Base-by-base conservation (phyloP, 176 grass and related monocot genomes). In the Oryza coarctata region DNA sequence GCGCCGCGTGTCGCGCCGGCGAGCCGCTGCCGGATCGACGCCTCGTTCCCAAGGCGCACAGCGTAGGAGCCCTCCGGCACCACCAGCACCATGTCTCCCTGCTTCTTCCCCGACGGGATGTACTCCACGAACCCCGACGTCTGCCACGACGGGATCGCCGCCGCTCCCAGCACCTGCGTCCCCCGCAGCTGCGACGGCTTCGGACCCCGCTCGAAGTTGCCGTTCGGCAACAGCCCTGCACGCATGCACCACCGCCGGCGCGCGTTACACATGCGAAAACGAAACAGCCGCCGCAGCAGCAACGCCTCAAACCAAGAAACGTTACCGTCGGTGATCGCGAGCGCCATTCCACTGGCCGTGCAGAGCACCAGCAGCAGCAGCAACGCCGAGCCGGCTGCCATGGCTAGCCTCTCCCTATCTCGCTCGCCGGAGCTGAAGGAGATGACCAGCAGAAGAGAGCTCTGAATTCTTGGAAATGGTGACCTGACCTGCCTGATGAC, bases 21-120 rank as follows among this genome's bases (percentile, higher is more conserved):
- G 25, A 97, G 52, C 0, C 82, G 82, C 75, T 92, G 89, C 82
- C 87, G 82, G 89, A 97, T 94, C 36, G 94, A 90, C 28, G 91
- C 94, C 64, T 92, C 94, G 90, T 94, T 97, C 17, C 94, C 94
- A 2, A 97, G 88, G 17, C 94, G 89, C 76, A 97, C 80, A 17
- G 92, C 94, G 69, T 82, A 83, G 69, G 89, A 86, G 13, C 94
- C 94, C 89, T 97, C 91, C 0, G 94, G 94, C 2, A 97, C 92
- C 5, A 88, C 85, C 18, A 94, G 85, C 20, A 97, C 57, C 92
- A 97, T 97, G 87, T 90, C 94, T 0, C 89, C 94, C 65, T 97
- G 94, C 85, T 88, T 94, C 22, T 49, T 23, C 12, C 94, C 94
- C 55, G 89, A 97, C 40, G 82, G 82, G 70, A 97, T 90, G 89